Base-by-base conservation (phyloP, 23 red algal genomes). In the Gracilaria gracilis region DNA sequence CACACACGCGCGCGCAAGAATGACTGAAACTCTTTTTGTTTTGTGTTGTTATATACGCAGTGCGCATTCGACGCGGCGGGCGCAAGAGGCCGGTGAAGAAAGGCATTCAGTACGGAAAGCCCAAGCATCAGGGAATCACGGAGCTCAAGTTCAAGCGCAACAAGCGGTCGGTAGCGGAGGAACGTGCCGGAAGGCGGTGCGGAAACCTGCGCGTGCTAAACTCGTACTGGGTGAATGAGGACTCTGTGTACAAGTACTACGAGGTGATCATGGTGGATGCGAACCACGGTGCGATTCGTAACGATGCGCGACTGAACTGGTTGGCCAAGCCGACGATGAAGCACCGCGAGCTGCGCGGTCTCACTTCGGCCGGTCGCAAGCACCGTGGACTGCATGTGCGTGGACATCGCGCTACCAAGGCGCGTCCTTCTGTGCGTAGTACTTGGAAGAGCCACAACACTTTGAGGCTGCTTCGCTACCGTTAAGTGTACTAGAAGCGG, bases 61-160 rank as follows among this genome's bases (percentile, higher is more conserved):
- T 98, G 84, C 93, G 97, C 4, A 93, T 98, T 50, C 97, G 97
- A 23, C 93, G 97, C 24, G 97, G 97, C 34, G 97, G 97, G 9
- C 93, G 97, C 66, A 98, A 98, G 85, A 90, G 97, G 27, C 97
- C 97, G 27, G 93, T 98, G 20, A 88, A 87, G 73, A 98, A 98
- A 71, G 97, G 97, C 40, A 98, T 98, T 55, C 97, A 98, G 69
- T 98, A 98, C 75, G 97, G 97, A 17, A 98, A 98, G 71, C 97
- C 97, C 23, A 98, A 98, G 90, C 77, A 98, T 71, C 97, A 98
- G 88, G 97, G 97, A 86, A 95, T 98, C 74, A 95, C 93, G 24
- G 90, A 98, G 54, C 85, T 98, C 34, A 98, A 98, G 93, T 98
- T 98, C 70, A 78, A 85, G 75, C 88, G 97, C 21, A 96, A 96